Evolutionary conservation across 2,329 filamentous ascomycete genomes (phyloP).

Genomic region (Paecilomyces dactylethromorphus): DNA sequence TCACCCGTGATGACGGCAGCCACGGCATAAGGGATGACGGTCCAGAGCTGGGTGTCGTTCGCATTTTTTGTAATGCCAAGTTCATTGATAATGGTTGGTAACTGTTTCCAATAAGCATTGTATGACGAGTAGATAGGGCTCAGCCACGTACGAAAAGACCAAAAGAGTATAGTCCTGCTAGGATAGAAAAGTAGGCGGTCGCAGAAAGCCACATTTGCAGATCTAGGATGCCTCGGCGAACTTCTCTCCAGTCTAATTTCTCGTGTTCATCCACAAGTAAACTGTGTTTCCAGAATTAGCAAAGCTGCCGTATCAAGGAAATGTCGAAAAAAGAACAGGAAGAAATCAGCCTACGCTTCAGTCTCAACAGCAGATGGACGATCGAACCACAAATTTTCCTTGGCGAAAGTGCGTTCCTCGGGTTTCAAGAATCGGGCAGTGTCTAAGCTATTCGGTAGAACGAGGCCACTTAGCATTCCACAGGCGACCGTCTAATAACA

Average conservation of each 20-base stretch:
- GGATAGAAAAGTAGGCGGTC: conserved; percentile 54
- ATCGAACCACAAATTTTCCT: conserved; percentile 39
- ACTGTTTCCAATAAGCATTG: conserved; percentile 22
- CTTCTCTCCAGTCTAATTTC: conserved; percentile 55
- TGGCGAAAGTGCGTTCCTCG: conserved; percentile 47
- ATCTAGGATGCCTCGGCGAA: conserved; percentile 54
- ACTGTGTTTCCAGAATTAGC: conserved; percentile 8
- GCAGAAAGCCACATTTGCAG: conserved; percentile 59
- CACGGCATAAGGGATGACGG: conserved; percentile 58
- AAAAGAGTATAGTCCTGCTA: conserved; percentile 55
- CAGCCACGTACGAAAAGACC: conserved; percentile 51
- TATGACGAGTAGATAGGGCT: background rate
- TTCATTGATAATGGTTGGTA: conserved; percentile 60
- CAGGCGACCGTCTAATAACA: conserved; percentile 46
- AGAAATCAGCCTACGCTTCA: background rate
- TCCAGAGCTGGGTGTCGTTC: conserved; percentile 56
- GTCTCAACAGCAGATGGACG: conserved; percentile 15
- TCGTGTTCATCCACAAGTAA: conserved; percentile 30
- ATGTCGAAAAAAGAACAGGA: no score
- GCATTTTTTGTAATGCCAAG: conserved; percentile 48
- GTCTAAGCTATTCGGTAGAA: conserved; percentile 51
- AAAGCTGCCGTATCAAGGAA: background rate
- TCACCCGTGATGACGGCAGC: conserved; percentile 50
- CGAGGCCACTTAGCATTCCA: conserved; percentile 45
- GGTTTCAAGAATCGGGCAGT: conserved; percentile 48